Evolutionary conservation across 176 grass and related monocot species (phyloP).

Genomic region (Ensete glaucum): DNA sequence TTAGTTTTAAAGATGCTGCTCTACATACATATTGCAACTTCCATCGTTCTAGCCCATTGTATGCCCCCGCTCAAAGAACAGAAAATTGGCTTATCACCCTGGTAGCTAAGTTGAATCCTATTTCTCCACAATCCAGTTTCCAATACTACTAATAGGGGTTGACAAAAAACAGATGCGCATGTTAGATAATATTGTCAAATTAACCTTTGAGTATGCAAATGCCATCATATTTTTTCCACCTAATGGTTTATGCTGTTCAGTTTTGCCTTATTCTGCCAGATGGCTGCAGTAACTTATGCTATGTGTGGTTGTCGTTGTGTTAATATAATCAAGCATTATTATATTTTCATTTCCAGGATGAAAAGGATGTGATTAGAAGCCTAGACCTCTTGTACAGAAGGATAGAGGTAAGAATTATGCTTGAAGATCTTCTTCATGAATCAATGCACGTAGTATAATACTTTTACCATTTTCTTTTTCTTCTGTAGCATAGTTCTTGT

Average conservation of each 20-base stretch:
- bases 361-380: conserved; percentile 79
- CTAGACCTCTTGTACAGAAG: conserved; percentile 92
- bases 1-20: background rate
- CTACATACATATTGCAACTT: background rate
- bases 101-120: background rate
- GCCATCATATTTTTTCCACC: background rate
- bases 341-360: conserved; percentile 40
- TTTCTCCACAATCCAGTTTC: background rate
- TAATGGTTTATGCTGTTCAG: background rate
- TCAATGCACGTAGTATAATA: conserved; percentile 5
- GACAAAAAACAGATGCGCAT: background rate
- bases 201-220: background rate
- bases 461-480: background rate
- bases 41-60: background rate
- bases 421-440: background rate
- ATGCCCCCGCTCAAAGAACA: background rate
- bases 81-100: background rate
- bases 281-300: background rate
- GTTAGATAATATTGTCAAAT: too few species aligned
- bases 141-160: background rate
- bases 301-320: background rate
- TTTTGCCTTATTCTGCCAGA: background rate
- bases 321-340: background rate
- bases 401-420: conserved; percentile 43
- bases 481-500: background rate